Base-by-base conservation (phyloP, 371 early-diverging fungal species). In the Mucor ambiguus region DNA sequence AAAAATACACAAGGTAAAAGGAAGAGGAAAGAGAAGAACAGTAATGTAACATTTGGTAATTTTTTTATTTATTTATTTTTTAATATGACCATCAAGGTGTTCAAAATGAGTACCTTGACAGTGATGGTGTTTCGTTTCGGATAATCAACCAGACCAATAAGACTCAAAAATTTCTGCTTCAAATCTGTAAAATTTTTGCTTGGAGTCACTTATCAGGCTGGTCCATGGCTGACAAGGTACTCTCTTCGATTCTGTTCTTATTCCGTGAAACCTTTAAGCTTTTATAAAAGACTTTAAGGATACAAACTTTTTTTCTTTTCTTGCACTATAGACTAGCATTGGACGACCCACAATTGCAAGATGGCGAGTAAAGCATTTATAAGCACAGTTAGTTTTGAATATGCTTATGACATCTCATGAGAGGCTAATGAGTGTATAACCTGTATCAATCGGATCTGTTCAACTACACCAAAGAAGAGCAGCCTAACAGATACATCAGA, bases 111-210 rank as follows among this genome's bases (percentile, higher is more conserved):
- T 64, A 68, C 72, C 72, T 57, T 26, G 35, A 8, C 20, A 48
- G 68, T 68, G 52, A 63, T 46, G 24, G 30, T 46, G 54, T 58
- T 58, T 59, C 46, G 32, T 52, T 29, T 67, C 68, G 63, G 71
- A 63, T 14, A 54, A 16, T 30, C 30, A 64, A 58, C 16, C 18
- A 32, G 46, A 20, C 72, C 65, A 72, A 72, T 72, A 24, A 67
- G 30, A 37, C 44, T 18, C 38, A 65, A 72, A 72, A 72, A 68
- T 72, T 72, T 68, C 54, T 68, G 54, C 43, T 32, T 28, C 37
- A 24, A 61, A 49, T 61, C 52, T 20, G 35, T 32, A 49, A 56
- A 60, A 49, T 61, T 61, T 61, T 60, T 43, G 37, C 7, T 2
- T 4, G 26, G 24, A 59, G 37, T 59, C 41, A 41, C 41, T 59